Conservation (phyloP, 2,329 filamentous ascomycete genomes). For the Hypomyces rosellus region DNA sequence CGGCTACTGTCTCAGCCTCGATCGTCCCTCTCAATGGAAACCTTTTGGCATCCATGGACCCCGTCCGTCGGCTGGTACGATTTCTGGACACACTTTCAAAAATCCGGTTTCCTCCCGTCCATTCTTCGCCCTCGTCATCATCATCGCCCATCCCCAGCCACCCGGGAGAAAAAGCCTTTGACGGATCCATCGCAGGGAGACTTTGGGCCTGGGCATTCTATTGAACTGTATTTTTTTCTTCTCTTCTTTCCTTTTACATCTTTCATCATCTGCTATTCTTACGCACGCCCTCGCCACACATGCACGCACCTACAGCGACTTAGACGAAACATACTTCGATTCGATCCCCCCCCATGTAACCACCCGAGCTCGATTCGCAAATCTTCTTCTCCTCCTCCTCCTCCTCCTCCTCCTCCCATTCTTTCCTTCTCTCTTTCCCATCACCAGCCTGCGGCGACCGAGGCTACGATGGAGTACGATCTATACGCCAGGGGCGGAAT, state of each 20-base stretch:
- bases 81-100: too few relatives aligned
- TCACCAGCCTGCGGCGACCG: neutral
- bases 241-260: neutral
- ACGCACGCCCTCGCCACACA: neutral
- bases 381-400: neutral
- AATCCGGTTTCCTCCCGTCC: neutral
- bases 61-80: too few relatives aligned
- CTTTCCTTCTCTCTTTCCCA: neutral
- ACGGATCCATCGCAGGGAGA: neutral
- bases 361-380: neutral
- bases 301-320: neutral
- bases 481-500: conserved; percentile 8
- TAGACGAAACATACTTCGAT: neutral
- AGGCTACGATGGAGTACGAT: conserved; percentile 9
- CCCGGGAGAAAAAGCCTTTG: neutral
- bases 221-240: neutral
- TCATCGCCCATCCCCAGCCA: neutral
- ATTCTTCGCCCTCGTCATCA: neutral
- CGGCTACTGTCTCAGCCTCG: neutral
- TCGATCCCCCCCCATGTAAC: neutral
- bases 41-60: too few relatives aligned
- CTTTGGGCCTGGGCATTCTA: neutral
- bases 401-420: neutral
- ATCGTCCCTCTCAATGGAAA: neutral
- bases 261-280: neutral